Base-by-base conservation (phyloP, 73 alveolate genomes). In the Paramecium pentaurelia region DNA sequence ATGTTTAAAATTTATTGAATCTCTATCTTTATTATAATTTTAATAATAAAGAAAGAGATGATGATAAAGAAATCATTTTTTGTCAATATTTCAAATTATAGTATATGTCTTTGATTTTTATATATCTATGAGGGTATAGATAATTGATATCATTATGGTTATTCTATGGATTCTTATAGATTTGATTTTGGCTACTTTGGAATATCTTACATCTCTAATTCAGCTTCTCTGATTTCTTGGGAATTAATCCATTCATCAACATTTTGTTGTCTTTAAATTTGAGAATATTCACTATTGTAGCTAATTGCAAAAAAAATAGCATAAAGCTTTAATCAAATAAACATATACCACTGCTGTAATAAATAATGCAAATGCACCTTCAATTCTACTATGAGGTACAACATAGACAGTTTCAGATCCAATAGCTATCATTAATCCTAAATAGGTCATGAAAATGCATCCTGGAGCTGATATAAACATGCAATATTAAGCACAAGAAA, bases 391-490 rank as follows among this genome's bases (percentile, higher is more conserved):
- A n/a, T 77, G 22, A 22, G 89, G 89, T 44, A 27, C 49, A 1
- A 77, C 89, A 18, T 77, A 77, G 20, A 77, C 49, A 14, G 91
- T 80, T 47, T 80, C 91, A 27, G 77, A 42, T 40, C 91, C 91
- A 9, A 80, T 80, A 1, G 77, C 71, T 40, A 77, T 42, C 89
- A 77, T 77, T 2, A 77, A 77, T 12, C 89, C 89, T 20, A 77
- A 44, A 42, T 77, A 77, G 3, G 89, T 77, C 89, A 77, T 77
- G 71, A 77, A 32, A 22, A 77, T 42, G 71, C 89, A 77, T 77
- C 89, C 89, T 77, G 89, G 89, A 40, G 89, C 89, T 16, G 89
- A 77, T 36, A 77, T 77, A 42, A 77, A 77, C 89, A 77, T 77
- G 49, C 89, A 77, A 77, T 77, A 77, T 77, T 77, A 30, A 42